These are phyloP conservation scores for Pisolithus albus DNA, from an alignment of 768 basidiomycete species.

Conservation along the genomic window DNA sequence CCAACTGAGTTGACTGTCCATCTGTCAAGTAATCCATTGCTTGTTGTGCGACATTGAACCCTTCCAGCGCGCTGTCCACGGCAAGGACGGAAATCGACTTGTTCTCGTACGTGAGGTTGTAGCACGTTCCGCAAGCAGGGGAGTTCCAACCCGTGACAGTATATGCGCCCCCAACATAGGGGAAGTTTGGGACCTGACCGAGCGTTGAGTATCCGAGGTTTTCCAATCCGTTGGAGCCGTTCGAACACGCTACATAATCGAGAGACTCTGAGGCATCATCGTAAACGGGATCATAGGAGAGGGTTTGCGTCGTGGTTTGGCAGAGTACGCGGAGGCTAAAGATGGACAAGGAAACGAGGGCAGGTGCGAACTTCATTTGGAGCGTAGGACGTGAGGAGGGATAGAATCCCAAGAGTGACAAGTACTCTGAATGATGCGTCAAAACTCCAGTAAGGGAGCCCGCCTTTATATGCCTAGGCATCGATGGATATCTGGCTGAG, in stretches of 20 bases:
- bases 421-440: too few species aligned
- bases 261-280: conserved; percentile 39
- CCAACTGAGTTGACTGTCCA: conserved; percentile 20
- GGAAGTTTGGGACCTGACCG: conserved; percentile 48
- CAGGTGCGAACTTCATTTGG: conserved; percentile 6
- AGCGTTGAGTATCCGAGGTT: conserved; percentile 43
- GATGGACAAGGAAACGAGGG: conserved; percentile 4
- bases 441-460: too few species aligned
- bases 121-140: conserved; percentile 51
- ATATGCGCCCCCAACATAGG: conserved; percentile 49
- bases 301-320: conserved; percentile 9
- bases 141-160: conserved; percentile 49
- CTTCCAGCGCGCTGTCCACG: conserved; percentile 36
- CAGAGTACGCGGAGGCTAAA: conserved; percentile 2
- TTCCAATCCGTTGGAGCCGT: conserved; percentile 46
- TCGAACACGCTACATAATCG: conserved; percentile 40
- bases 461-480: too few species aligned
- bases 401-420: too few species aligned
- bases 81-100: conserved; percentile 43
- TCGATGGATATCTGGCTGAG: too few species aligned
- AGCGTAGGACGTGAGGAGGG: neutral
- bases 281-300: conserved; percentile 43
- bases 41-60: conserved; percentile 32
- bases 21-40: conserved; percentile 33
- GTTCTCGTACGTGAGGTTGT: conserved; percentile 28